Evolutionary conservation across 2,329 filamentous ascomycete species (phyloP).

Genomic region (Colletotrichum tamarilloi): DNA sequence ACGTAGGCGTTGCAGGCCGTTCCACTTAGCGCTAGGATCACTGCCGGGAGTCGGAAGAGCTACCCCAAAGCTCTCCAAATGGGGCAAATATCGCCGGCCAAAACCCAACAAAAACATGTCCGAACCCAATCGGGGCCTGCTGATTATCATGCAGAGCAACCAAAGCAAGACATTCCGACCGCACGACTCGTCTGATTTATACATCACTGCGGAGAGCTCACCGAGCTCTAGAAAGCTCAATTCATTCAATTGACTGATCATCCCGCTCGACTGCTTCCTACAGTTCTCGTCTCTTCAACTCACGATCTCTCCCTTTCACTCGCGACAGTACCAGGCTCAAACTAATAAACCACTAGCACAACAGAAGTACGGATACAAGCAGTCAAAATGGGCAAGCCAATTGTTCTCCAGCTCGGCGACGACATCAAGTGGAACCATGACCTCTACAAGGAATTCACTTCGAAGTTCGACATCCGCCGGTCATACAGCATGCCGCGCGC

Average conservation of each 20-base stretch:
- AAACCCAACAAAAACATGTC: constrained; percentile 22
- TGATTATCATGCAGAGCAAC: neutral
- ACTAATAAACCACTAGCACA: neutral
- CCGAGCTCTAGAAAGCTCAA: neutral
- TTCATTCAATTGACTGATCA: neutral
- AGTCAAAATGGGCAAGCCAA: constrained; percentile 30
- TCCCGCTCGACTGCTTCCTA: neutral
- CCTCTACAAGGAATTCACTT: constrained; percentile 31
- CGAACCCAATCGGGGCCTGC: constrained; percentile 10
- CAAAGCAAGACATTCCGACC: constrained; percentile 12
- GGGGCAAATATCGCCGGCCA: constrained; percentile 27
- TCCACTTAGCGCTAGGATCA: neutral
- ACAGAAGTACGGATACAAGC: neutral
- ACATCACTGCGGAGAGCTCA: constrained; percentile 9
- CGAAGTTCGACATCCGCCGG: constrained; percentile 29
- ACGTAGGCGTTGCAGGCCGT: neutral
- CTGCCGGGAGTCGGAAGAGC: constrained; percentile 11
- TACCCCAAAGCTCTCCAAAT: constrained; percentile 24
- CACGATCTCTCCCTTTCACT: neutral
- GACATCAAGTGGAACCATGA: constrained; percentile 35
- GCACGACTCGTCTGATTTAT: constrained; percentile 19
- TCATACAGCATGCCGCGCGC: constrained; percentile 32
- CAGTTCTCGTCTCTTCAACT: neutral
- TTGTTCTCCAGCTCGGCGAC: constrained; percentile 33
- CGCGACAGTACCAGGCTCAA: neutral